Conservation (phyloP, 768 basidiomycete genomes). For the Imleria badia region DNA sequence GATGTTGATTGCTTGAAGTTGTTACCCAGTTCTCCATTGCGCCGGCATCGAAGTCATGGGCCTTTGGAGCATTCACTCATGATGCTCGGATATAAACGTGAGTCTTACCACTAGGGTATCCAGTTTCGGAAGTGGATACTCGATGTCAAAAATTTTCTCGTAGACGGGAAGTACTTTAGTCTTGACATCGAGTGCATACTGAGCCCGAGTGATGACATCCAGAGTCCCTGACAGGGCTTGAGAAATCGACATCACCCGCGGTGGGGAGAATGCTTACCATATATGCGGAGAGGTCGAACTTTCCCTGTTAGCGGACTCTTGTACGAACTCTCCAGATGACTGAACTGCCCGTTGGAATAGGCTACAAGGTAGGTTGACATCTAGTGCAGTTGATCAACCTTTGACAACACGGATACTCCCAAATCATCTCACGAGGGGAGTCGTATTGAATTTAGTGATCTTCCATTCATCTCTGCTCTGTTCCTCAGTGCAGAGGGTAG, state of each 20-base stretch:
- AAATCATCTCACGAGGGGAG: constrained; percentile 56
- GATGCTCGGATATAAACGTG: not conserved
- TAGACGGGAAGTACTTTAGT: constrained; percentile 81
- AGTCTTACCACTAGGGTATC: constrained; percentile 80
- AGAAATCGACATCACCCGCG: not conserved
- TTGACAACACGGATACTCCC: not conserved
- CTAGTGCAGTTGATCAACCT: constrained; percentile 16
- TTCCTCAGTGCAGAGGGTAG: constrained; percentile 38
- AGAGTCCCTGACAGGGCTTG: constrained; percentile 56
- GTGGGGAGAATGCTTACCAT: constrained; percentile 47
- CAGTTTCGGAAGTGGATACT: constrained; percentile 91
- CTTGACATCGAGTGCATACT: constrained; percentile 88
- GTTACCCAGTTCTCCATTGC: constrained; percentile 91
- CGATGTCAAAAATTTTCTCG: constrained; percentile 89
- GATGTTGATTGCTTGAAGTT: not conserved
- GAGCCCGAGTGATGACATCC: constrained; percentile 79
- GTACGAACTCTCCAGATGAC: constrained; percentile 71
- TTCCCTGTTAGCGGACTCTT: constrained; percentile 78
- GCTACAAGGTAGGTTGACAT: constrained; percentile 93
- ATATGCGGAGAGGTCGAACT: constrained; percentile 79
- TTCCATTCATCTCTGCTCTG: constrained; percentile 59
- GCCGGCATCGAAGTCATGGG: constrained; percentile 85
- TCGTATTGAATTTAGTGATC: constrained; percentile 75
- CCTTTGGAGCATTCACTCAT: constrained; percentile 37
- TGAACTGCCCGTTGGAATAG: constrained; percentile 80